Evolutionary conservation across 129 eudicot species (phyloP).

Genomic region (Helianthus tuberosus): DNA sequence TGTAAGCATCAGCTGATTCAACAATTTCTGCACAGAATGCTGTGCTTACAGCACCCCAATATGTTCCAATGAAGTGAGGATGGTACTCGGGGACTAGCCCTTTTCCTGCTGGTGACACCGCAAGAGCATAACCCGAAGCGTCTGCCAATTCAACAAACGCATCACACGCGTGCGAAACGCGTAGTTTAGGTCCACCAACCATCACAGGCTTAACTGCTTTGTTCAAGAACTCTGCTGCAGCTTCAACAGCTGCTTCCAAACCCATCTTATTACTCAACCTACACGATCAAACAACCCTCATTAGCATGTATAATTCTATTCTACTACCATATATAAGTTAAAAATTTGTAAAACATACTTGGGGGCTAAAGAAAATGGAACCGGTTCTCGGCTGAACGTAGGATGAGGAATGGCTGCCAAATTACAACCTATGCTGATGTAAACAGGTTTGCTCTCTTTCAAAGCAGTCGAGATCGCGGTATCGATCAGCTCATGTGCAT

Average conservation of each 20-base stretch:
- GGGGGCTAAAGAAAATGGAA: constrained; percentile 66
- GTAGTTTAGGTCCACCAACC: constrained; percentile 79
- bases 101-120: constrained; percentile 67
- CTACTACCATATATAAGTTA: neutral
- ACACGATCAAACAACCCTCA: constrained; percentile 16
- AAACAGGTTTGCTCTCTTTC: constrained; percentile 83
- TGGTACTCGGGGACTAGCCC: constrained; percentile 73
- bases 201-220: constrained; percentile 78
- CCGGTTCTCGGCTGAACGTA: constrained; percentile 69
- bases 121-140: constrained; percentile 55
- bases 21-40: constrained; percentile 80
- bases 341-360: constrained; percentile 38
- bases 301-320: neutral
- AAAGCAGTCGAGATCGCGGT: constrained; percentile 77
- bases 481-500: constrained; percentile 75
- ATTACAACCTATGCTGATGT: constrained; percentile 74
- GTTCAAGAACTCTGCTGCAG: constrained; percentile 62
- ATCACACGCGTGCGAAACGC: constrained; percentile 56
- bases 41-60: constrained; percentile 85
- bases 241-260: constrained; percentile 77
- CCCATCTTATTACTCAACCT: constrained; percentile 75
- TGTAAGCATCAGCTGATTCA: constrained; percentile 79
- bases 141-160: constrained; percentile 69
- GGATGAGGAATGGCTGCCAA: constrained; percentile 73
- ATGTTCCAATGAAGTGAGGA: constrained; percentile 74